phyloP scores from a whole-genome alignment of 1,284 basidiomycete genomes.

The Grifola frondosa region DNA sequence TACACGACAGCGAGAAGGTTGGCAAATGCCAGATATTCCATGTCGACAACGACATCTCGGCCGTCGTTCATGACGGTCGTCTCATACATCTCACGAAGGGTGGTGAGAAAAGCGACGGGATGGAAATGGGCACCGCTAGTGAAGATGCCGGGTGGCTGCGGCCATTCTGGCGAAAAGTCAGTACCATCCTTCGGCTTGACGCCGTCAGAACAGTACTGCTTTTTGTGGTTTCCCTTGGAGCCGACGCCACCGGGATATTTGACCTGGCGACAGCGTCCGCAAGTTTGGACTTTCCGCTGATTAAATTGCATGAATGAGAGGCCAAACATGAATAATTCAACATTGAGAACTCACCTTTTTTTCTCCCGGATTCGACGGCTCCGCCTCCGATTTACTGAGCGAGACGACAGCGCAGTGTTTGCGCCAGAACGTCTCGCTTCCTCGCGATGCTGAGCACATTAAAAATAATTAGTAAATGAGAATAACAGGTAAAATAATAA shows the following conservation, averaged over 20 bases:
- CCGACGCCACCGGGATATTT: slow-evolving; percentile 6
- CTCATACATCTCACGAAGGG: no score
- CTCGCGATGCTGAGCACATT: background rate
- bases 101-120: no score
- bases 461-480: background rate
- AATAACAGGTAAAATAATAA: background rate
- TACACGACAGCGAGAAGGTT: no score
- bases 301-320: background rate
- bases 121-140: slow-evolving; percentile 1
- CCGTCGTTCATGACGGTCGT: no score
- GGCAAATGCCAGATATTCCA: no score
- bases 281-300: slow-evolving; percentile 6
- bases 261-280: slow-evolving; percentile 5
- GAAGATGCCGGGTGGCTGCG: slow-evolving; percentile 2
- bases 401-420: slow-evolving; percentile 1
- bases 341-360: no score
- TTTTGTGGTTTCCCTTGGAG: background rate
- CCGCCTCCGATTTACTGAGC: background rate
- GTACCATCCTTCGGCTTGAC: background rate
- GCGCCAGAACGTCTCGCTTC: background rate
- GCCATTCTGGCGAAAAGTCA: slow-evolving; percentile 2
- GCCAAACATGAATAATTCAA: no score
- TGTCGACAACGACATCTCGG: no score
- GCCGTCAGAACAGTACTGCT: slow-evolving; percentile 1
- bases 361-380: no score